These are phyloP conservation scores for Candida dendrica DNA, from an alignment of 805 yeast species.

Conservation along the genomic window DNA sequence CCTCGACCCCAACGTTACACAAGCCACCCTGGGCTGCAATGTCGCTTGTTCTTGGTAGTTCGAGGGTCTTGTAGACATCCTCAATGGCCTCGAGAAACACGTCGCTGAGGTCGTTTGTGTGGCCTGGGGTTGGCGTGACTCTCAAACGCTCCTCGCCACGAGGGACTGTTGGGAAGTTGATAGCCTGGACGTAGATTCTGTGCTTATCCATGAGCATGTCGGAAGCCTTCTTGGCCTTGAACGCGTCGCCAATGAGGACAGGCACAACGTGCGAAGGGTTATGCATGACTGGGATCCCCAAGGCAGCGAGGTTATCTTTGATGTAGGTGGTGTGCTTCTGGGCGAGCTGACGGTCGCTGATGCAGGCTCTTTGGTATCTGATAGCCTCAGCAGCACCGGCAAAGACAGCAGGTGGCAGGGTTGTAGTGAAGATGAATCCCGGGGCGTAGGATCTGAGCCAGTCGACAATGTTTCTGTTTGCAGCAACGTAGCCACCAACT, in stretches of 20 bases:
- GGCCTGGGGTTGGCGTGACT: constrained; percentile 99
- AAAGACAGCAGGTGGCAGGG: constrained; percentile 97
- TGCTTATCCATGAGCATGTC: constrained; percentile 80
- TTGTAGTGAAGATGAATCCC: constrained; percentile 94
- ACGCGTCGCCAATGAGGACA: constrained; percentile 89
- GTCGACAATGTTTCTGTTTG: constrained; percentile 73
- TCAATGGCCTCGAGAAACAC: constrained; percentile 74
- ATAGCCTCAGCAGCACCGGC: constrained; percentile 90
- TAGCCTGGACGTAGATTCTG: constrained; percentile 93
- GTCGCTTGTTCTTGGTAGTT: constrained; percentile 65
- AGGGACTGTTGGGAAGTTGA: constrained; percentile 96
- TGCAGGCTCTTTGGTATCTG: constrained; percentile 71
- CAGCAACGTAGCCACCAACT: constrained; percentile 98
- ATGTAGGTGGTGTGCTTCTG: constrained; percentile 83
- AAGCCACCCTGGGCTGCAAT: constrained; percentile 83
- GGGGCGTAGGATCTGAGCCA: constrained; percentile 97
- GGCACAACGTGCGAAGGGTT: constrained; percentile 98
- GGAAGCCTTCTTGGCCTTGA: constrained; percentile 83
- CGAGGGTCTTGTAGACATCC: constrained; percentile 67
- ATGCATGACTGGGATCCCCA: constrained; percentile 93
- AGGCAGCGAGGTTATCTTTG: constrained; percentile 55
- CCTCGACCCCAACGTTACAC: constrained; percentile 74
- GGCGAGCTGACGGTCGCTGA: constrained; percentile 74
- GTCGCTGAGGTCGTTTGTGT: constrained; percentile 68
- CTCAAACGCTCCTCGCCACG: constrained; percentile 94